A percentile compares a stretch with the other conserved stretches of the same genome.
These are phyloP conservation scores for Domatiomyces catenatus DNA, from an alignment of 2,329 filamentous ascomycete genomes.

Conservation along the genomic window DNA sequence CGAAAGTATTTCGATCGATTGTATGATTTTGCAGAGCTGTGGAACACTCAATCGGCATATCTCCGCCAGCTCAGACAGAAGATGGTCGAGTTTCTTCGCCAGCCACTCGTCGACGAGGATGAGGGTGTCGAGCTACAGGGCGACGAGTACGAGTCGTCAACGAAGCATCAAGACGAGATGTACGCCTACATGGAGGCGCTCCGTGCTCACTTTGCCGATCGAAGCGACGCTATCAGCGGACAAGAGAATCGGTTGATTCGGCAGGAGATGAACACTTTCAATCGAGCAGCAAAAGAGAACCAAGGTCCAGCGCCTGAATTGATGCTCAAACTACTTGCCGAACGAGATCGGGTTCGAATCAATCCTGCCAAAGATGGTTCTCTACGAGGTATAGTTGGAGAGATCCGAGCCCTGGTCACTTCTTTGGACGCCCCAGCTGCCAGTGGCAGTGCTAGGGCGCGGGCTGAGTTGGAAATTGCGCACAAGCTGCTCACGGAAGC, in stretches of 20 bases:
- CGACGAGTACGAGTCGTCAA: conserved; percentile 78
- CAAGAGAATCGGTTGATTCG: conserved; percentile 59
- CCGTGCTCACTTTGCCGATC: conserved; percentile 61
- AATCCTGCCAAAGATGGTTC: conserved; percentile 40
- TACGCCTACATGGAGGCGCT: conserved; percentile 73
- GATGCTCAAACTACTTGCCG: conserved; percentile 34
- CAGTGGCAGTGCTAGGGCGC: conserved; percentile 39
- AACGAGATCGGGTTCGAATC: conserved; percentile 31
- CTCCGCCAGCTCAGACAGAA: conserved; percentile 61
- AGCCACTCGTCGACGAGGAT: conserved; percentile 71
- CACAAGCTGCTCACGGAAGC: conserved; percentile 46
- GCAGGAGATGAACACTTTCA: conserved; percentile 52
- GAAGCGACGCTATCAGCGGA: conserved; percentile 61
- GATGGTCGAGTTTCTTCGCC: conserved; percentile 55
- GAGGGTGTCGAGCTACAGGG: conserved; percentile 61
- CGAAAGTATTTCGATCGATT: conserved; percentile 50
- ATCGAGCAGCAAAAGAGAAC: conserved; percentile 44
- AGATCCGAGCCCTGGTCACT: conserved; percentile 49
- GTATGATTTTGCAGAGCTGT: conserved; percentile 45
- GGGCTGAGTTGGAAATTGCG: conserved; percentile 50
- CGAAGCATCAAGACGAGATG: conserved; percentile 74
- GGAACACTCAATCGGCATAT: conserved; percentile 57
- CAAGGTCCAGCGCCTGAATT: conserved; percentile 58
- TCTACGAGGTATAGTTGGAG: conserved; percentile 53
- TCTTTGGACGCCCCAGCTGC: conserved; percentile 44